phyloP scores from a whole-genome alignment of 257 asterid species.

The Mentha longifolia region DNA sequence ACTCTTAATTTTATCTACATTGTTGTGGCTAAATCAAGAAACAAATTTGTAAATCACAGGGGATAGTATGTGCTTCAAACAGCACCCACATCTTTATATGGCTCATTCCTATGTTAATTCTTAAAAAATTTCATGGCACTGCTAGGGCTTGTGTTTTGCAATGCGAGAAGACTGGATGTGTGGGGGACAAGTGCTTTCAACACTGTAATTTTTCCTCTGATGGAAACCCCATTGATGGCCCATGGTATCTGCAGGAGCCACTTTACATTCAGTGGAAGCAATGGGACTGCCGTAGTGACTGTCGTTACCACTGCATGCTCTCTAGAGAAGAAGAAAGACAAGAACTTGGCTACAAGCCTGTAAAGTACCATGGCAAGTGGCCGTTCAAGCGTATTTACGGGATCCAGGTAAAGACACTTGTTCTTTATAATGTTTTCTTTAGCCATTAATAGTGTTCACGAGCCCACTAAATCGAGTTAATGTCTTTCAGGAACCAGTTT shows the following conservation, averaged over 20 bases:
- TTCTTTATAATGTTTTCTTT: slow-evolving; percentile 5
- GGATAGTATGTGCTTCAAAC: slow-evolving; percentile 14
- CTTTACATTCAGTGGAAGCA: slow-evolving; percentile 81
- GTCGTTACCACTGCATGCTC: slow-evolving; percentile 82
- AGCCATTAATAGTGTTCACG: slow-evolving; percentile 6
- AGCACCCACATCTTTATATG: slow-evolving; percentile 22
- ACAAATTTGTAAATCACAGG: not conserved
- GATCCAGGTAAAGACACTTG: slow-evolving; percentile 61
- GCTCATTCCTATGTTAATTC: slow-evolving; percentile 28
- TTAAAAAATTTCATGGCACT: slow-evolving; percentile 37
- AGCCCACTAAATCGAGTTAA: slow-evolving; percentile 24
- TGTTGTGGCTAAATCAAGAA: slow-evolving; percentile 17
- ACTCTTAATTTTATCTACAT: slow-evolving; percentile 14
- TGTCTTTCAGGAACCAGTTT: slow-evolving; percentile 80
- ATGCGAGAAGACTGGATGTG: slow-evolving; percentile 90
- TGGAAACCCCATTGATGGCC: slow-evolving; percentile 64
- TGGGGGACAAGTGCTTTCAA: slow-evolving; percentile 74
- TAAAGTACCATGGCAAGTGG: slow-evolving; percentile 89
- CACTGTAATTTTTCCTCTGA: slow-evolving; percentile 77
- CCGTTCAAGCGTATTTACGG: slow-evolving; percentile 76
- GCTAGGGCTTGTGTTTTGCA: slow-evolving; percentile 67
- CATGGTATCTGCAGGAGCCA: slow-evolving; percentile 95
- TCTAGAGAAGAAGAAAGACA: slow-evolving; percentile 75
- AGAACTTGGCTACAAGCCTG: slow-evolving; percentile 68
- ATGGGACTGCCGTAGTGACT: slow-evolving; percentile 86